Base-by-base conservation (phyloP, 2,329 filamentous ascomycete genomes). In the Calonectria pteridis region DNA sequence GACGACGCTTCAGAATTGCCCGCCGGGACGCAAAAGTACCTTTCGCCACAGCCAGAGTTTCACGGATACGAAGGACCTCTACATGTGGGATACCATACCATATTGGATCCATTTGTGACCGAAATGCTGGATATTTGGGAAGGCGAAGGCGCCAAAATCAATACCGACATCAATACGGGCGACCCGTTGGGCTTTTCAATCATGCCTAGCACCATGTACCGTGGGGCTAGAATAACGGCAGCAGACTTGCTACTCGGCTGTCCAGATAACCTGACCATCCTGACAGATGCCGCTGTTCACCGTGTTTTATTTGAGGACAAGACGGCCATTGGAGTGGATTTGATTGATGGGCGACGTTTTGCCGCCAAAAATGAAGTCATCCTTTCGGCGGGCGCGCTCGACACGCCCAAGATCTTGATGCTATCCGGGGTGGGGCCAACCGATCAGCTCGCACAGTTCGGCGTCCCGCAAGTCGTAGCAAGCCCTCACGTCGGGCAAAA, bases 101-200 rank as follows among this genome's bases (percentile, higher is more conserved):
- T 88, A 71, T 89, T 86, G 84, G 89, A 91, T 79, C 83, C 81
- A 26, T 88, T 89, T 68, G 73, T 91, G 3, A 78, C 83, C 7
- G 82, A 83, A 0, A 76, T 88, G 37, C 79, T 89, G 51, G 86
- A 90, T 72, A 81, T 86, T 9, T 88, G 89, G 50, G 84, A 89
- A 71, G 80, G 88, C 46, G 84, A 85, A 29, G 90, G 90, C 0
- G 84, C 88, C 43, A 82, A 85, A 0, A 75, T 87, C 23, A 92
- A 92, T 73, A 84, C 84, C 0, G 90, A 92, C 75, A 85, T 90
- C 49, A 92, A 92, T 74, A 89, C 87, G 10, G 91, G 91, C 0
- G 86, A 92, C 77, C 90, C 89, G 0, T 84, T 92, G 35, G 91
- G 91, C 4, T 87, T 92, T 82, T 86, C 86, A 1, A 81, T 88